Base-by-base conservation (phyloP, 257 asterid species). In the Penstemon barbatus region DNA sequence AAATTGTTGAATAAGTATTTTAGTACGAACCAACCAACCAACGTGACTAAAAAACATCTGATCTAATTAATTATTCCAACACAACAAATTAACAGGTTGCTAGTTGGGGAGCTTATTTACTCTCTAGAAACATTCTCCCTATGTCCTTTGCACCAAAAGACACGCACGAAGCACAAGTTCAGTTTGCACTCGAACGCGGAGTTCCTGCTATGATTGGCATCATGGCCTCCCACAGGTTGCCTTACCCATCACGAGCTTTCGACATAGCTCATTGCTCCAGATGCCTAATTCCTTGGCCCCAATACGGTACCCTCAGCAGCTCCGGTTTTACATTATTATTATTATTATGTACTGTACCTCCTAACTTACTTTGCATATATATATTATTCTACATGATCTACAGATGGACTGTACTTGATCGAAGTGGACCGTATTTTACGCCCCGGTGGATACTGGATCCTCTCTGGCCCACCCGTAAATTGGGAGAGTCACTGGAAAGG, bases 221-320 rank as follows among this genome's bases (percentile, higher is more conserved):
- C 52, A 77, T 93, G 73, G 97, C 96, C 52, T 73, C 97, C 67
- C 53, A 76, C 5, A 71, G 97, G 76, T 79, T 86, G 10, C 99
- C 99, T 43, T 94, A 94, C 52, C 99, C 98, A 38, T 79, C 98
- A 19, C 75, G 98, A 36, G 96, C 99, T 11, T 94, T 94, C 51
- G 99, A 94, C 79, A 68, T 91, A 70, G 99, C 98, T 37, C 99
- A 94, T 81, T 91, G 98, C 69, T 94, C 99, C 4, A 87, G 99
- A 5, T 94, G 98, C 75, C 91, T 94, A 50, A 94, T 91, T 40
- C 99, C 96, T 0, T 94, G 99, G 99, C 91, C 85, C 46, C 70
- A 68, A 4, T 75, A 79, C 5, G 97, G 99, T 94, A 90, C 18
- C 18, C 0, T 15, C 0, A 15, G 0, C 18, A 15, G 18, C 18